Conservation (phyloP, 257 asterid genomes). For the Primulina eburnea region DNA sequence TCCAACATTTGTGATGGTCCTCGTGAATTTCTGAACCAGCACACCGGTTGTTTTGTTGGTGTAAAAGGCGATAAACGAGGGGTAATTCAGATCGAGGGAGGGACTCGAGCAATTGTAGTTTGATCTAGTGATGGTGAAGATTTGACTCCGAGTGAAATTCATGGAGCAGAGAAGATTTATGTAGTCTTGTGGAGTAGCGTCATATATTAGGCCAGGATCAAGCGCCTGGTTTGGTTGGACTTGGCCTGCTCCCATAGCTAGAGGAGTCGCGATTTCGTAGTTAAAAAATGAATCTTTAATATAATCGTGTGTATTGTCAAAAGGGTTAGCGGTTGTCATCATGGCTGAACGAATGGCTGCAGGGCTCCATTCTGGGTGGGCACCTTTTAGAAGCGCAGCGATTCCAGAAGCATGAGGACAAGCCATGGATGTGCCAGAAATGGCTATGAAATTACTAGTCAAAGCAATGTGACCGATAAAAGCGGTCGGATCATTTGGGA, state of each 20-base stretch:
- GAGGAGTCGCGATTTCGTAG: constrained; percentile 31
- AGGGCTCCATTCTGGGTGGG: constrained; percentile 44
- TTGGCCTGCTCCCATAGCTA: constrained; percentile 45
- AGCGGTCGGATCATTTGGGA: constrained; percentile 6
- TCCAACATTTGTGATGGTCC: constrained; percentile 44
- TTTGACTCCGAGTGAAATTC: constrained; percentile 37
- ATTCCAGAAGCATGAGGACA: constrained; percentile 45
- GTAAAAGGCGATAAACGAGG: constrained; percentile 37
- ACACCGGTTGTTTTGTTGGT: constrained; percentile 1
- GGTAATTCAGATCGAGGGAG: constrained; percentile 41
- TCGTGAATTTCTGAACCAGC: constrained; percentile 21
- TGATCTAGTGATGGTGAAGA: constrained; percentile 29
- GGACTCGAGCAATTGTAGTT: constrained; percentile 28
- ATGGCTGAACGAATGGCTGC: constrained; percentile 44
- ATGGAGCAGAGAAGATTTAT: constrained; percentile 38
- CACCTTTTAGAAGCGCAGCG: constrained; percentile 44
- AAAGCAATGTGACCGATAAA: constrained; percentile 11
- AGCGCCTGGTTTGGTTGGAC: constrained; percentile 46
- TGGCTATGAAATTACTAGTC: constrained; percentile 16
- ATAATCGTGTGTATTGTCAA: constrained; percentile 28
- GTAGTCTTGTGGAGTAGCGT: constrained; percentile 34
- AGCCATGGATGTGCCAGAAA: constrained; percentile 46
- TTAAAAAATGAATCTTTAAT: constrained; percentile 23
- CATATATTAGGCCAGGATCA: constrained; percentile 46
- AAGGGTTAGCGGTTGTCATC: constrained; percentile 40